Percentiles rank a stretch among this genome's conserved stretches.
phyloP scores from a whole-genome alignment of 78 protist species.

The Protostelium mycophagum region DNA sequence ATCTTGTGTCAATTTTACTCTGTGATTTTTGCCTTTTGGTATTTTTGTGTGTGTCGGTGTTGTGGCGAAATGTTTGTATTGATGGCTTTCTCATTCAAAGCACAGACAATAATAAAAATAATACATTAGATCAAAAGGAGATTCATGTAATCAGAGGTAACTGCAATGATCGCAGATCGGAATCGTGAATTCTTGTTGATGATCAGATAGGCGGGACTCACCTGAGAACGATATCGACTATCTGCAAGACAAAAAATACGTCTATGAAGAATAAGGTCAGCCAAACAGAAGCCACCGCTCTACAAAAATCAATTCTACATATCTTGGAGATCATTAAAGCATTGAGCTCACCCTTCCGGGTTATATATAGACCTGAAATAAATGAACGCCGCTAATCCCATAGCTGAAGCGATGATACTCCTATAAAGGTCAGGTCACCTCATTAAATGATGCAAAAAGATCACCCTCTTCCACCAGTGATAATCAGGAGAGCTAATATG shows the following conservation, averaged over 20 bases:
- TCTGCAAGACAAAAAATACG: neutral
- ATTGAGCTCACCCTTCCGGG: neutral
- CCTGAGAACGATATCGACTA: neutral
- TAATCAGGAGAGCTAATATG: neutral
- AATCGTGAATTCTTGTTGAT: too few species aligned
- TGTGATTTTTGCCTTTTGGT: too few species aligned
- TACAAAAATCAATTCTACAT: neutral
- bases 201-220: too few species aligned
- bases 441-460: neutral
- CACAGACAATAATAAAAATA: too few species aligned
- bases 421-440: neutral
- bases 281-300: neutral
- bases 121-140: too few species aligned
- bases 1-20: too few species aligned
- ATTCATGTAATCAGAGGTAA: too few species aligned
- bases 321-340: neutral
- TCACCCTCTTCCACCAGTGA: neutral
- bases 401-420: neutral
- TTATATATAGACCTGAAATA: neutral
- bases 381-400: neutral
- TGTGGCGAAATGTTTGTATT: too few species aligned
- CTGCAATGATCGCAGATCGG: too few species aligned
- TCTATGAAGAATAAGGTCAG: neutral
- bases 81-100: too few species aligned
- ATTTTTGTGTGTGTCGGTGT: too few species aligned